Percentiles rank a stretch among this genome's conserved stretches.
phyloP scores from a whole-genome alignment of 225 moss, liverwort and hornwort genomes.

The Lunularia cruciata region DNA sequence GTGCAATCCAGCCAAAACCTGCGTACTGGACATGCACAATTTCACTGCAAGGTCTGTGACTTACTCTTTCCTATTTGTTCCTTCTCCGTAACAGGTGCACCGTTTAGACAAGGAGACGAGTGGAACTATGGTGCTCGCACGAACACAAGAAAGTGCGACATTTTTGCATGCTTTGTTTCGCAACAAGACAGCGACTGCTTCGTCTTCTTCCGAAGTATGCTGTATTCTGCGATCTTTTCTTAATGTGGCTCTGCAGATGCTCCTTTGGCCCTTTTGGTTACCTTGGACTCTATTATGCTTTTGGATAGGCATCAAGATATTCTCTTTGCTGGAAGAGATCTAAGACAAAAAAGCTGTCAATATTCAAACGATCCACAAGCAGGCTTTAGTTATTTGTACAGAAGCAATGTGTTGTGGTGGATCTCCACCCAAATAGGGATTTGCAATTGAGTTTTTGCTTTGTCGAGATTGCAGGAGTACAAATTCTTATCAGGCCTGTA shows the following conservation, averaged over 20 bases:
- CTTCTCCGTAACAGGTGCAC: conserved; percentile 68
- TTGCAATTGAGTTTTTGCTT: too few species aligned
- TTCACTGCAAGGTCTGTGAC: too few species aligned
- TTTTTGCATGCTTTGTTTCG: conserved; percentile 83
- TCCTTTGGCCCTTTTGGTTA: not conserved
- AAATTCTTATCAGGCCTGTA: not conserved
- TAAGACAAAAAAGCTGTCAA: too few species aligned
- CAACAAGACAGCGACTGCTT: conserved; percentile 55
- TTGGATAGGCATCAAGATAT: too few species aligned
- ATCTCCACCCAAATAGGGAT: too few species aligned
- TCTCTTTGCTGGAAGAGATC: too few species aligned
- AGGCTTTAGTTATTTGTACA: not conserved
- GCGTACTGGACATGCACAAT: too few species aligned
- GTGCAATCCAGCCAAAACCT: too few species aligned
- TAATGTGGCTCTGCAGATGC: not conserved
- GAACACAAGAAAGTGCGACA: conserved; percentile 75
- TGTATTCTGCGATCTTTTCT: not conserved
- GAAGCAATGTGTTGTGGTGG: too few species aligned
- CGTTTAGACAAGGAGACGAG: conserved; percentile 96
- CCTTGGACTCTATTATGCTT: not conserved
- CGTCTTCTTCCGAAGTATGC: conserved; percentile 7
- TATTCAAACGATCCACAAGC: not conserved
- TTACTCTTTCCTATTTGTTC: too few species aligned
- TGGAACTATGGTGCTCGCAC: conserved; percentile 79
- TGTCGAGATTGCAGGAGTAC: too few species aligned